These are phyloP conservation scores for Talaromyces pinophilus DNA, from an alignment of 2,329 filamentous ascomycete genomes.

Conservation along the genomic window DNA sequence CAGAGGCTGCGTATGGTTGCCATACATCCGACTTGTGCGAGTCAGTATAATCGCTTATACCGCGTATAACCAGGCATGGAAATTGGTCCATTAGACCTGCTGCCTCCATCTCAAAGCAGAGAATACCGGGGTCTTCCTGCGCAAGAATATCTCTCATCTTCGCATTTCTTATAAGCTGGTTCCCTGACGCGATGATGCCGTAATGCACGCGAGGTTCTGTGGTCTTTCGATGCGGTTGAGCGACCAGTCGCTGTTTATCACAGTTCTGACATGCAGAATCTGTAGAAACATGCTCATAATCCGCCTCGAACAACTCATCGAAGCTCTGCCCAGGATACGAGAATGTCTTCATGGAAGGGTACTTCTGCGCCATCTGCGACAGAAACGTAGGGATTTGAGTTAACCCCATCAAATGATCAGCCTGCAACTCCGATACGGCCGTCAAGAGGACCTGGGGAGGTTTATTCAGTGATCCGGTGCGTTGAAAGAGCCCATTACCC, in stretches of 20 bases:
- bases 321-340: neutral
- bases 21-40: constrained; percentile 25
- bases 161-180: constrained; percentile 26
- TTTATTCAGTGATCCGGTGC: constrained; percentile 16
- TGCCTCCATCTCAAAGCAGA: constrained; percentile 26
- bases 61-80: constrained; percentile 24
- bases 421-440: constrained; percentile 12
- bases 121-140: constrained; percentile 10
- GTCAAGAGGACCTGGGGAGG: constrained; percentile 18
- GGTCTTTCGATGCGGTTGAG: neutral
- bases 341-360: constrained; percentile 6
- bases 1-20: constrained; percentile 24
- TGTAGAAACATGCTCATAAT: constrained; percentile 5
- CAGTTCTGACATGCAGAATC: constrained; percentile 3
- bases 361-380: constrained; percentile 1
- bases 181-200: constrained; percentile 27
- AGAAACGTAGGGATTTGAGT: constrained; percentile 8
- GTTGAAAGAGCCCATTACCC: constrained; percentile 9
- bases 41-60: constrained; percentile 25
- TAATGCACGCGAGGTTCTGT: constrained; percentile 25
- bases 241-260: neutral
- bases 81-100: constrained; percentile 18
- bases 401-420: constrained; percentile 14
- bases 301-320: constrained; percentile 15
- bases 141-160: constrained; percentile 22